Evolutionary conservation across 1,139 yeast species (phyloP).

Genomic region (Geotrichum bryndzae): DNA sequence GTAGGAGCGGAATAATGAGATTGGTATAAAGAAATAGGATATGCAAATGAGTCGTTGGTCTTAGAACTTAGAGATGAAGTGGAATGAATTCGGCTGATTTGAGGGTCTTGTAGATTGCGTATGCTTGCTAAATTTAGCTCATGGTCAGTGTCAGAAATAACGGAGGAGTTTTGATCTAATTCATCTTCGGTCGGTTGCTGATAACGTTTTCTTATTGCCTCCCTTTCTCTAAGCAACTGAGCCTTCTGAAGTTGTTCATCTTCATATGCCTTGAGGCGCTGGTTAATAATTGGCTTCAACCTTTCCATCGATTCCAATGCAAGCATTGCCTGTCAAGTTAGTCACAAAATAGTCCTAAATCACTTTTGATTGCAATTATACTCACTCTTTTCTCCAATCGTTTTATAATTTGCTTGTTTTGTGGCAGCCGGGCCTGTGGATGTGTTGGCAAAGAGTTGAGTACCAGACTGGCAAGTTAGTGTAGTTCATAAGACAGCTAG

Average conservation of each 20-base stretch:
- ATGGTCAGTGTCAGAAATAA: slow-evolving; percentile 14
- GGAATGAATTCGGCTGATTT: background rate
- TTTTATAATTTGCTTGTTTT: slow-evolving; percentile 25
- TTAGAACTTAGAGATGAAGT: background rate
- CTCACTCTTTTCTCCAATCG: slow-evolving; percentile 16
- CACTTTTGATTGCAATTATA: background rate
- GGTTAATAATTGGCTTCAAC: slow-evolving; percentile 35
- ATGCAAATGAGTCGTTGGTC: slow-evolving; percentile 7
- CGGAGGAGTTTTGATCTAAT: background rate
- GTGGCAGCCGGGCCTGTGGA: slow-evolving; percentile 37
- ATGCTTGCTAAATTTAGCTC: slow-evolving; percentile 12
- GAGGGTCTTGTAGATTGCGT: slow-evolving; percentile 7
- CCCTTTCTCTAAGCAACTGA: slow-evolving; percentile 1
- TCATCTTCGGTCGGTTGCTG: slow-evolving; percentile 11
- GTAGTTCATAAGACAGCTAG: background rate
- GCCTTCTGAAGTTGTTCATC: slow-evolving; percentile 8
- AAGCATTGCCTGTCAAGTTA: slow-evolving; percentile 19
- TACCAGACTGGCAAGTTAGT: slow-evolving; percentile 31
- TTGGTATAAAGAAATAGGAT: slow-evolving; percentile 15
- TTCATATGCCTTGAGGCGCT: slow-evolving; percentile 31
- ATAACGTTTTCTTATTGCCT: slow-evolving; percentile 14
- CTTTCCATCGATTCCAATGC: slow-evolving; percentile 39
- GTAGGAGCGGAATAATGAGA: slow-evolving; percentile 4
- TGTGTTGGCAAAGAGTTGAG: slow-evolving; percentile 42
- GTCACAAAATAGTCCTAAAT: slow-evolving; percentile 9